phyloP scores from a whole-genome alignment of 331 rosid genomes.

The Dryas integrifolia region DNA sequence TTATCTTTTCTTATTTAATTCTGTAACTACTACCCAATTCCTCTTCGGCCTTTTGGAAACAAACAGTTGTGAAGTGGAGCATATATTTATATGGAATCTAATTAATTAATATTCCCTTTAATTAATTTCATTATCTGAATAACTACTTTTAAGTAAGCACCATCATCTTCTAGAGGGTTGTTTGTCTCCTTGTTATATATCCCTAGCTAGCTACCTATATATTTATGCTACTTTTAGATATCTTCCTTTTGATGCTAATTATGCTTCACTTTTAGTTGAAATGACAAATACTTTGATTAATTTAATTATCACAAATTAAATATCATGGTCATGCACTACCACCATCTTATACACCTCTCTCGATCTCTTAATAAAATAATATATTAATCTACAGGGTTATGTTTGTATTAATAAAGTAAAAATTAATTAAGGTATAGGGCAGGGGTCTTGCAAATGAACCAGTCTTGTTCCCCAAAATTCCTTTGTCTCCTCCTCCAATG shows the following conservation, averaged over 20 bases:
- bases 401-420: no score
- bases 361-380: neutral
- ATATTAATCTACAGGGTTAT: neutral
- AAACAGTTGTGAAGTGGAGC: conserved; percentile 14
- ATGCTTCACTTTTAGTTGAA: conserved; percentile 10
- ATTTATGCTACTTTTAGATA: neutral
- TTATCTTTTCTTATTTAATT: neutral
- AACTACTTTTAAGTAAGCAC: conserved; percentile 5
- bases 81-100: neutral
- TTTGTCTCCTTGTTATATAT: conserved; percentile 24
- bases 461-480: conserved; percentile 43
- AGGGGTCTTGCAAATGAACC: conserved; percentile 4
- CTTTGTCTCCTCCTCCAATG: conserved; percentile 29
- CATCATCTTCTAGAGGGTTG: conserved; percentile 27
- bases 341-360: neutral
- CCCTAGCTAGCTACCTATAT: neutral
- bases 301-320: no score
- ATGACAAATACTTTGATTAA: conserved; percentile 1
- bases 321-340: neutral
- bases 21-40: conserved; percentile 5
- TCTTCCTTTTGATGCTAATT: neutral
- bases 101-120: neutral
- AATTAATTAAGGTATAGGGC: no score
- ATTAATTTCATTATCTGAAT: neutral
- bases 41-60: conserved; percentile 16